Conservation (phyloP, 371 early-diverging fungal genomes). For the Rhizopus delemar region DNA sequence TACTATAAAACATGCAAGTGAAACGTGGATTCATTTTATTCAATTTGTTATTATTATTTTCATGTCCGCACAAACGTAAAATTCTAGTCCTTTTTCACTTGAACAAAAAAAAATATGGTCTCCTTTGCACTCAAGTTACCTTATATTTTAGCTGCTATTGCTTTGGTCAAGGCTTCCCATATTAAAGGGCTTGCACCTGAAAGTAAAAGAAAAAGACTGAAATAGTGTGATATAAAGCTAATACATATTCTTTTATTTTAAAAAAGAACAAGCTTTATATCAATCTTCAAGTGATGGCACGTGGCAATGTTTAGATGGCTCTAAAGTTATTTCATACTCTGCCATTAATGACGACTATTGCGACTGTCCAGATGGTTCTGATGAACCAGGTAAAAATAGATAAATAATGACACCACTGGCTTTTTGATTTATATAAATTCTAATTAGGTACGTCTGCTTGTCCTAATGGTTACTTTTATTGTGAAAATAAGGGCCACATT, state of each 20-base stretch:
- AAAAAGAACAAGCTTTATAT: conserved; percentile 41
- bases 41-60: no score
- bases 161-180: conserved; percentile 23
- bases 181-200: conserved; percentile 38
- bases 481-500: conserved; percentile 77
- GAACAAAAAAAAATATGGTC: background rate
- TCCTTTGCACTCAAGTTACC: conserved; percentile 17
- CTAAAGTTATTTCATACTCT: conserved; percentile 61
- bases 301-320: conserved; percentile 80
- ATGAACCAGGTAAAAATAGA: conserved; percentile 80
- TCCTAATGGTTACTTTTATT: conserved; percentile 76
- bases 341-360: conserved; percentile 95
- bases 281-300: conserved; percentile 37
- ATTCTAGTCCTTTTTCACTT: no score
- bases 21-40: no score
- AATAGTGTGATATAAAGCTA: conserved; percentile 5
- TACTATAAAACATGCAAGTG: no score
- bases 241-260: background rate
- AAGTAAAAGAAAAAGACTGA: conserved; percentile 23
- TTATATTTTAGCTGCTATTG: conserved; percentile 38
- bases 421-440: background rate
- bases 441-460: conserved; percentile 87
- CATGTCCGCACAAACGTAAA: no score
- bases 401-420: background rate
- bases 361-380: conserved; percentile 93